Base-by-base conservation (phyloP, 2,329 filamentous ascomycete species). In the Penicillium italicum region DNA sequence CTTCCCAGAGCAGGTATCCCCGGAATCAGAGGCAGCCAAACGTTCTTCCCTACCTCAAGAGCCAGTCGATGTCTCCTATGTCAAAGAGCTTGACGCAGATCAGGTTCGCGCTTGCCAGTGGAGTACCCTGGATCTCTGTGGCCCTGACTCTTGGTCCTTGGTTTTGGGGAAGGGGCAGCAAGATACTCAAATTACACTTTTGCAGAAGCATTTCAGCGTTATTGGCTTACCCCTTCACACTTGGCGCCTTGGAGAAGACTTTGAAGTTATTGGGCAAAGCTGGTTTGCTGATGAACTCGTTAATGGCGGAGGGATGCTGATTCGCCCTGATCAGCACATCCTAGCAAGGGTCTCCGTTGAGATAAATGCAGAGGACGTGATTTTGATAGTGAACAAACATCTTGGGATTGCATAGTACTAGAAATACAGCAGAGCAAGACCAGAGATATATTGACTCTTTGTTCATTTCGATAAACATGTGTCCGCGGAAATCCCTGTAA, bases 241-340 rank as follows among this genome's bases (percentile, higher is more conserved):
- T 14, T 55, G 48, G 53, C 20, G 48, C 6, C 36, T 52, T 9
- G 53, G 42, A 7, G 3, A 10, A 1, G 53, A 53, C 7, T 56
- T 53, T 36, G 36, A 36, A 9, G 14, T 53, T 2, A 14, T 31
- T 12, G 24, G 11, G 12, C 42, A 47, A 11, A 24, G 24, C 30
- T 41, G 41, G 42, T 53, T 56, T 18, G 37, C 18, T 62, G 4
- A 61, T 66, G 40, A 53, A 57, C 48, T 74, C 7, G 36, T 50
- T 5, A 48, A 62, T 3, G 66, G 65, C 7, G 61, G 65, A 14
- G 72, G 66, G 0, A 55, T 71, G 6, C 48, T 76, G 4, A 60
- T 76, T 12, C 62, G 74, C n/a, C 74, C 74, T 4, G 74, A 77
- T 55, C 74, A 76, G 50, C 73, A 76, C 52, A 68, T 76, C 50